Base-by-base conservation (phyloP, 805 yeast genomes). In the Blastobotrys peoriensis region DNA sequence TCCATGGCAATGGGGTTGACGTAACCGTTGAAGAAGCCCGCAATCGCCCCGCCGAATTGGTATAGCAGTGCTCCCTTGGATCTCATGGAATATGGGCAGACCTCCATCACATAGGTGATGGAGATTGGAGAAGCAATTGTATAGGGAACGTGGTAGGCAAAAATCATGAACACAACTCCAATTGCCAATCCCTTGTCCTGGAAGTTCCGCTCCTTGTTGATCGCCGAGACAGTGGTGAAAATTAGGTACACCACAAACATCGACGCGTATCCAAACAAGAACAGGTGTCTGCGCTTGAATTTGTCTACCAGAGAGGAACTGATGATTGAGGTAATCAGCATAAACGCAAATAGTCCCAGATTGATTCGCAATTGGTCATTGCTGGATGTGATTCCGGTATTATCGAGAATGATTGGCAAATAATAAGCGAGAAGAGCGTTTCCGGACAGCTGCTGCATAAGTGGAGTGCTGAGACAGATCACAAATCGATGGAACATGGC, bases 201-300 rank as follows among this genome's bases (percentile, higher is more conserved):
- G 20, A 38, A 38, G 25, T 38, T 18, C 15, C 19, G 17, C 16
- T 27, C n/a, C n/a, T n/a, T n/a, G n/a, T n/a, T n/a, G n/a, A n/a
- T n/a, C n/a, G n/a, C n/a, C n/a, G 79, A 73, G 25, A 70, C 55
- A 5, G 58, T 50, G 1, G 78, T 73, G 72, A 75, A 68, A 36
- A 70, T 62, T 13, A 41, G 19, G 37, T 44, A 50, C 30, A 33
- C 6, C 21, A 34, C 17, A 30, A 45, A 18, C 66, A 71, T 76
- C 44, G 77, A 76, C 18, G 56, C 28, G n/a, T 74, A 70, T 55
- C 78, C 78, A 34, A 63, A 59, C 44, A 78, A 44, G 60, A 73
- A 70, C 40, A 79, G 59, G 17, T 74, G 72, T 64, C 87, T 74
- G 74, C 88, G 76, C 56, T 87, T 88, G 25, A 79, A 17, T 19